phyloP scores from a whole-genome alignment of 2,329 filamentous ascomycete species.

The Colletotrichum somersetense region DNA sequence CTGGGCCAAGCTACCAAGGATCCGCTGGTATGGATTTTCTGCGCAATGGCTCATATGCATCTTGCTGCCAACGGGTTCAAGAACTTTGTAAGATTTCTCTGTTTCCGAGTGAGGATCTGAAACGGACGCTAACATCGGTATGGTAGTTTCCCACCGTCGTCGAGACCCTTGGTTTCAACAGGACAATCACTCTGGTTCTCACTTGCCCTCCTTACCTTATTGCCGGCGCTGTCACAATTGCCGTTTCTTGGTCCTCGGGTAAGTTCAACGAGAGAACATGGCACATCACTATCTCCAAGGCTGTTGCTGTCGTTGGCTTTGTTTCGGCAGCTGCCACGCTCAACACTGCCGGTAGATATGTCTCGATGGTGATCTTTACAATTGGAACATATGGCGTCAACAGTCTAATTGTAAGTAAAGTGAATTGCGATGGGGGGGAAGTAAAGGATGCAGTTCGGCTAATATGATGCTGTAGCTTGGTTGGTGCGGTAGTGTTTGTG shows the following conservation, averaged over 20 bases:
- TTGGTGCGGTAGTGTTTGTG: slow-evolving; percentile 54
- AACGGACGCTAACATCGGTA: neutral
- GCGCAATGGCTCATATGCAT: slow-evolving; percentile 64
- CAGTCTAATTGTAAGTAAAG: slow-evolving; percentile 47
- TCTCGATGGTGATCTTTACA: slow-evolving; percentile 50
- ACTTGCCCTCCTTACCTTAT: slow-evolving; percentile 54
- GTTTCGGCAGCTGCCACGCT: slow-evolving; percentile 46
- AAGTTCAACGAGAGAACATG: slow-evolving; percentile 58
- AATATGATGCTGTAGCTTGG: slow-evolving; percentile 42
- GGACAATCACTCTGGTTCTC: slow-evolving; percentile 62
- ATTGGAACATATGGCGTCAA: slow-evolving; percentile 51
- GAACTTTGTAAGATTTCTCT: slow-evolving; percentile 49
- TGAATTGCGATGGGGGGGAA: no score
- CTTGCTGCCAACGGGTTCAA: slow-evolving; percentile 61
- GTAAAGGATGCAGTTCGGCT: slow-evolving; percentile 42
- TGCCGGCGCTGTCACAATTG: slow-evolving; percentile 47
- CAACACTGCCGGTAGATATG: slow-evolving; percentile 47
- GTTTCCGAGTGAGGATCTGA: rapidly evolving
- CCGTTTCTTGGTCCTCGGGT: slow-evolving; percentile 51
- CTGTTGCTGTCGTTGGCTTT: slow-evolving; percentile 56
- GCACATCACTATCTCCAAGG: slow-evolving; percentile 57
- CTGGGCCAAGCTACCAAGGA: slow-evolving; percentile 55
- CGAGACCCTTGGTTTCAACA: slow-evolving; percentile 59
- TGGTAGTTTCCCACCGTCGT: slow-evolving; percentile 56
- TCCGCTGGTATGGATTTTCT: slow-evolving; percentile 60